Percentiles rank a stretch among this genome's conserved stretches.
Evolutionary conservation across 805 yeast species (phyloP).

Genomic region (Yamadazyma tumulicola): DNA sequence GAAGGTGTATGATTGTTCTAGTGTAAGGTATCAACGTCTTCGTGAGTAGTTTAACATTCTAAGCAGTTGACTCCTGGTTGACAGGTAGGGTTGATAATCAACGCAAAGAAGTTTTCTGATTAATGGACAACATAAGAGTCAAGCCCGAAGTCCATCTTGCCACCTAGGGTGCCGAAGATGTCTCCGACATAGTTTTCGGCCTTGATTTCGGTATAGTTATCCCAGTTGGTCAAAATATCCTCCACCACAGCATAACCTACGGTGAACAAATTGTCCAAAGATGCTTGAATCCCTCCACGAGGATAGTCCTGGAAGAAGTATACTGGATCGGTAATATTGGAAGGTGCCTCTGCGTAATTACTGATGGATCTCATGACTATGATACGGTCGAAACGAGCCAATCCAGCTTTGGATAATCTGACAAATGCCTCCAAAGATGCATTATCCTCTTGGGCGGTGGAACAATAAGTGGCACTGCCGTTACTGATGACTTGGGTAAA

Average conservation of each 20-base stretch:
- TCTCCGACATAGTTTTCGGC: conserved; percentile 62
- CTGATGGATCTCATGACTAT: conserved; percentile 60
- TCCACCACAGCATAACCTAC: conserved; percentile 54
- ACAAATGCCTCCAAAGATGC: conserved; percentile 59
- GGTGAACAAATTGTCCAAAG: conserved; percentile 47
- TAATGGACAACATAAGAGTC: conserved; percentile 8
- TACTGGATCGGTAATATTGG: conserved; percentile 38
- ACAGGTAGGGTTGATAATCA: too few species aligned
- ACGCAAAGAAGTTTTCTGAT: too few species aligned
- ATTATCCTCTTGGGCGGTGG: conserved; percentile 66
- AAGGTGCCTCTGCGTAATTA: conserved; percentile 56
- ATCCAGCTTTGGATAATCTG: conserved; percentile 51
- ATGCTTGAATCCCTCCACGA: conserved; percentile 50
- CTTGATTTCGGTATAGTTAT: conserved; percentile 22
- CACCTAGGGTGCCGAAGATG: conserved; percentile 52
- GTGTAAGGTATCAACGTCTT: too few species aligned
- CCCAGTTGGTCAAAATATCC: conserved; percentile 53
- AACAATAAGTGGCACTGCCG: conserved; percentile 55
- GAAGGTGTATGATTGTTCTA: too few species aligned
- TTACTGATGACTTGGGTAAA: conserved; percentile 51
- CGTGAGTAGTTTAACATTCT: too few species aligned
- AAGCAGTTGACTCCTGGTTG: too few species aligned
- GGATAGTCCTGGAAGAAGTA: conserved; percentile 46
- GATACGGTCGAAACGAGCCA: conserved; percentile 55
- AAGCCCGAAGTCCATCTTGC: conserved; percentile 39